Evolutionary conservation across 2,329 filamentous ascomycete species (phyloP), one percentile per base, ranked within the genome.

Genomic region (Fusarium protoensiforme): DNA sequence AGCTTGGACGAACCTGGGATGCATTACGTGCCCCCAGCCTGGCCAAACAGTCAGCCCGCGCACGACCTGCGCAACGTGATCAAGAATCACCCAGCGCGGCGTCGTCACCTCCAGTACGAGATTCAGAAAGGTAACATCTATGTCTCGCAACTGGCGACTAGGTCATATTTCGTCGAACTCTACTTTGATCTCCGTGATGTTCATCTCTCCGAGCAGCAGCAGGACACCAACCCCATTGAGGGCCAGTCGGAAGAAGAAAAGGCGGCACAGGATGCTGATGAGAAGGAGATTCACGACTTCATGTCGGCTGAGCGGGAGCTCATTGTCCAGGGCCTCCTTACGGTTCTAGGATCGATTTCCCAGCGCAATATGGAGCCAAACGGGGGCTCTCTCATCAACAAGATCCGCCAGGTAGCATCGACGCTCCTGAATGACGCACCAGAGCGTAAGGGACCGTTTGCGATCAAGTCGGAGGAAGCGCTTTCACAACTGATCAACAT

Each of bases 51-150:
- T 7, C 84, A 86, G 69, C 85, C 86, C 0, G 77, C 84, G 10
- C 83, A 88, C 69, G 88, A 90, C 71, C 77, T 89, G 18, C 86
- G 87, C 46, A 85, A 84, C 41, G 81, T 85, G 9, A 84, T 89
- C 66, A 85, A 86, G 62, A 81, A 83, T 22, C 83, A 89, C 29
- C 86, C 87, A 1, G 79, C 83, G 29, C 84, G 86, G 4, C 86
- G 89, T 3, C 86, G 89, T 1, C 85, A 87, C 64, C 80, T 95
- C 6, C 94, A 96, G 79, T 94, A 92, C 74, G 95, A 97, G 82
- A 96, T 98, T 33, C 94, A 97, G 80, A 97, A 97, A 80, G 93
- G 94, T 8, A 97, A 97, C 80, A 93, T 98, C 41, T 94, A 96
- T 78, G 91, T 92, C 3, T 96, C 92, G 7, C 92, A 95, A 77